phyloP scores from a whole-genome alignment of 2,329 filamentous ascomycete species.

The Microcyclosporella mali region DNA sequence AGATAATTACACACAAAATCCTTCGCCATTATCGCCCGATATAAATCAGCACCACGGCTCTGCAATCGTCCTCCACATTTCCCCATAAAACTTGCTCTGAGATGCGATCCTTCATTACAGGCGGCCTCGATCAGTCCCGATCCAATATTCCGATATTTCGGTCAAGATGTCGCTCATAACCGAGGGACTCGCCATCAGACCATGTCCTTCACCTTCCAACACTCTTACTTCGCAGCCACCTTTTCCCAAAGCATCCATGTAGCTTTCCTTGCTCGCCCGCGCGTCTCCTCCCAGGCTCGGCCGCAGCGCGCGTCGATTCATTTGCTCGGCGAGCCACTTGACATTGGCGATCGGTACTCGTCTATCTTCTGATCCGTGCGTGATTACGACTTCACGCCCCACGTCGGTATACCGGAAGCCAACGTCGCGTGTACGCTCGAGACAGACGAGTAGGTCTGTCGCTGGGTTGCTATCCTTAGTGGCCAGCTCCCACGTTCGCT shows the following conservation, averaged over 20 bases:
- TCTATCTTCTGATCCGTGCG: constrained; percentile 85
- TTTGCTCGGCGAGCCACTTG: constrained; percentile 86
- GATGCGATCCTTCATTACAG: constrained; percentile 1
- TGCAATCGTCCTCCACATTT: neutral
- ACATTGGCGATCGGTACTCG: constrained; percentile 94
- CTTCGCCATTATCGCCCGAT: neutral
- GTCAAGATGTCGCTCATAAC: constrained; percentile 94
- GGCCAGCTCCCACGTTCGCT: constrained; percentile 89
- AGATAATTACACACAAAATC: neutral
- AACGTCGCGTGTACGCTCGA: constrained; percentile 84
- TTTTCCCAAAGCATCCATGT: constrained; percentile 2
- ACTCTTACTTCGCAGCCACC: constrained; percentile 82
- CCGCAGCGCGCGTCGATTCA: constrained; percentile 47
- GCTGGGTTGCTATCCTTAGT: constrained; percentile 90
- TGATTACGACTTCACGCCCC: constrained; percentile 81
- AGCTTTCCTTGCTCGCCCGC: constrained; percentile 5
- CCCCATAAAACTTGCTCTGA: no score
- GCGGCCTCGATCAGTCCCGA: constrained; percentile 10
- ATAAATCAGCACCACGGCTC: neutral
- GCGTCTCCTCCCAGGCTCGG: constrained; percentile 6
- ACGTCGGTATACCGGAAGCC: constrained; percentile 98
- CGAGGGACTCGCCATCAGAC: constrained; percentile 85
- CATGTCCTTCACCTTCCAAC: constrained; percentile 86
- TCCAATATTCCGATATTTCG: constrained; percentile 89
- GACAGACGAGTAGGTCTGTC: constrained; percentile 83